Base-by-base conservation (phyloP, 345 rosid species). In the Sisymbrium altissimum region DNA sequence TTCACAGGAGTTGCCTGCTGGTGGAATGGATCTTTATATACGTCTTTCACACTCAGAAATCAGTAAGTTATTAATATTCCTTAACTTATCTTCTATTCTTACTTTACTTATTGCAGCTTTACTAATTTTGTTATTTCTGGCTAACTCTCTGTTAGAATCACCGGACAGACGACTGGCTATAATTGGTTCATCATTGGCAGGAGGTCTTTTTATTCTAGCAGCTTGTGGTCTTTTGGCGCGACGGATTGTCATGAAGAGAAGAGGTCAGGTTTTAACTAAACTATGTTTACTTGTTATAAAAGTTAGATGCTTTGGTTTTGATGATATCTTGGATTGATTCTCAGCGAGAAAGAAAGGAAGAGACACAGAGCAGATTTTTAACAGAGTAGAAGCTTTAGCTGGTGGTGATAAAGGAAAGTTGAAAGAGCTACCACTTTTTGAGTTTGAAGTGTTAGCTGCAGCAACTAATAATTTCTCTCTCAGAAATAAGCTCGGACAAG, bases 11-110 rank as follows among this genome's bases (percentile, higher is more conserved):
- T 68, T 83, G 9, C 52, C 83, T 50, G 40, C 6, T 3, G 53
- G 67, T 3, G 88, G 90, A 18, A 29, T 41, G 66, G 80, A 84
- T 75, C 86, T 82, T 13, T 78, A 64, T 48, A 59, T 87, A 64
- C 88, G 85, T 41, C 49, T 85, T 13, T 75, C 82, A 12, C n/a
- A 59, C 66, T 78, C 88, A 17, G 90, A 88, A 68, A 61, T 50
- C 38, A 83, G 87, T 83, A 10, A 43, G 79, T 50, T 23, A 50
- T 50, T 21, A 76, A 3, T 68, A 41, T 39, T 50, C 27, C 60
- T 17, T 27, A 32, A 60, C 56, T 15, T 21, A 7, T 33, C 30
- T 61, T 9, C 10, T 9, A 50, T 46, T 1, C 33, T 32, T 66
- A 33, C 23, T 39, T 32, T 40, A 46, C 46, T 41, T 56, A 53